A percentile compares a stretch with the other conserved stretches of the same genome.
phyloP scores from a whole-genome alignment of 257 asterid genomes.

The Linaria vulgaris region DNA sequence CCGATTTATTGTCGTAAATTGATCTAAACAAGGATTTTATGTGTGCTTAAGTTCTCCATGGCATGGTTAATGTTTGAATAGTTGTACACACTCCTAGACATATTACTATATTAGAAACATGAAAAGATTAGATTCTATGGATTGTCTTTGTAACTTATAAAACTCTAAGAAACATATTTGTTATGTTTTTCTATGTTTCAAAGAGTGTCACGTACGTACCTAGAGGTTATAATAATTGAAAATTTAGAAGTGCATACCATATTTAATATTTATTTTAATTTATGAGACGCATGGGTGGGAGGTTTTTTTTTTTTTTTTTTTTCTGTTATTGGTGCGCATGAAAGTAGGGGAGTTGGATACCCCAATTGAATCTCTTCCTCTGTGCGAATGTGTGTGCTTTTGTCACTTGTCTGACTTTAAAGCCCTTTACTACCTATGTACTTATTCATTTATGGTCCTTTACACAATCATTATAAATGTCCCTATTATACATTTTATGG shows the following conservation, averaged over 20 bases:
- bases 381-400: constrained; percentile 24
- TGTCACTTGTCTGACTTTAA: constrained; percentile 30
- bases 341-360: constrained; percentile 8
- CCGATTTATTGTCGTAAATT: too few species aligned
- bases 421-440: constrained; percentile 10
- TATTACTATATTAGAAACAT: too few species aligned
- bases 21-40: too few species aligned
- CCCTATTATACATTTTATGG: constrained; percentile 13
- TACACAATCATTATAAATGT: constrained; percentile 18
- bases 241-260: too few species aligned
- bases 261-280: not conserved
- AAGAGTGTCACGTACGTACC: too few species aligned
- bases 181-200: too few species aligned
- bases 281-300: constrained; percentile 30
- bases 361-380: constrained; percentile 22
- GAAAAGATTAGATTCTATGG: too few species aligned
- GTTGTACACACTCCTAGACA: too few species aligned
- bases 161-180: not conserved
- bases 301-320: constrained; percentile 27
- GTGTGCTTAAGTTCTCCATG: too few species aligned
- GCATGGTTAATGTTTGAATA: too few species aligned
- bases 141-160: not conserved
- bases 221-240: too few species aligned
- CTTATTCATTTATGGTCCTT: constrained; percentile 13
- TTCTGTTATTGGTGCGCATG: constrained; percentile 33